Base-by-base conservation (phyloP, 208 protist species). In the Acanthamoeba royreba region DNA sequence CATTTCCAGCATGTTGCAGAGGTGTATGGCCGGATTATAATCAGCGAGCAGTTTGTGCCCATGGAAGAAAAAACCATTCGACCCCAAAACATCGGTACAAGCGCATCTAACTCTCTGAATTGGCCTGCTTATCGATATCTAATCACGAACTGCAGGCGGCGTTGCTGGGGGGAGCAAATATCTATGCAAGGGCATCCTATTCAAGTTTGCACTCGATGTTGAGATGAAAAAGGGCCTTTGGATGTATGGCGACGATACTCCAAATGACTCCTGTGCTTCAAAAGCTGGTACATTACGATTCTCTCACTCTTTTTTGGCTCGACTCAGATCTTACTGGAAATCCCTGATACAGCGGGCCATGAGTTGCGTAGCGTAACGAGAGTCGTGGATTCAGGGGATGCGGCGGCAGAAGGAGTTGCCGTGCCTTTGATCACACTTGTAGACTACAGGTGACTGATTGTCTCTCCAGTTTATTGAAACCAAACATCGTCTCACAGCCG, bases 161-260 rank as follows among this genome's bases (percentile, higher is more conserved):
- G 43, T 94, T 7, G 92, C 92, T 35, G 92, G 92, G 9, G 92
- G 92, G 9, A 52, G 52, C 42, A 94, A 94, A 17, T 94, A 94
- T 63, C 7, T 94, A 38, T 85, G 61, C 43, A 49, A 63, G 49
- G 92, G 92, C 81, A 94, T 94, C 53, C 81, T 94, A 25, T 94
- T 94, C 92, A 94, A 94, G 92, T 93, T 83, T 46, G 88, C 88
- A 19, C 38, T 93, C 7, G 88, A 93, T 63, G 43, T n/a, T 31
- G 88, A 93, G 28, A 46, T 92, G 55, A 63, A 52, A 35, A 63
- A 63, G 43, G 58, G 55, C 79, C 79, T 63, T 22, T 92, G 85
- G 85, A 92, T 92, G 85, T 92, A 92, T 38, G 85, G 85, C 85
- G 42, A 92, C 43, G 35, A 63, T 28, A 55, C 38, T 38, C 15